These are phyloP conservation scores for Lathyrus oleraceus DNA, from an alignment of 306 rosid genomes.

Conservation along the genomic window DNA sequence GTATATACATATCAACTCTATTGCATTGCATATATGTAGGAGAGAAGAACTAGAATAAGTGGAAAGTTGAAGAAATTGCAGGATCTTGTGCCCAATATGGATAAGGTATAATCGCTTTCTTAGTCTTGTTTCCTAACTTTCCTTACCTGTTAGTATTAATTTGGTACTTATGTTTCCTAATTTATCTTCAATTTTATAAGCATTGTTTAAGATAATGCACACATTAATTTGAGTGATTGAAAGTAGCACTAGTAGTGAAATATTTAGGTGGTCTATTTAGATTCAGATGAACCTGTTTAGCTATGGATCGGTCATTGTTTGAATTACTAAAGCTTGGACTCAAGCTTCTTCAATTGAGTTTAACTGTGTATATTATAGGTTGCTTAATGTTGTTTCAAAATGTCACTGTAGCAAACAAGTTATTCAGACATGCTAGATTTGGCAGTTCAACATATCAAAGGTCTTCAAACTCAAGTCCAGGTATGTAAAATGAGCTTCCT, in stretches of 20 bases:
- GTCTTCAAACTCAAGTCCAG: constrained; percentile 92
- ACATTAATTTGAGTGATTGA: neutral
- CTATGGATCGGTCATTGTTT: neutral
- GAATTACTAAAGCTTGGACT: neutral
- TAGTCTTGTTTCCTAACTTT: neutral
- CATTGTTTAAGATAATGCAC: neutral
- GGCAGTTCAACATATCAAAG: constrained; percentile 97
- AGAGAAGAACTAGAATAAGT: constrained; percentile 89
- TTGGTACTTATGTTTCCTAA: neutral
- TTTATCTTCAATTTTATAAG: neutral
- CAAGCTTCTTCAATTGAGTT: no score
- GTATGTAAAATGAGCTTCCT: constrained; percentile 45
- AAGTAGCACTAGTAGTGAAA: neutral
- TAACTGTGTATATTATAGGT: neutral
- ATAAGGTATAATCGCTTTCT: constrained; percentile 56
- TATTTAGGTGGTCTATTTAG: neutral
- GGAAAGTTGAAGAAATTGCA: constrained; percentile 88
- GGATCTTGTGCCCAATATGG: constrained; percentile 96
- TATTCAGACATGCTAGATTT: constrained; percentile 96
- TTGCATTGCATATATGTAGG: constrained; percentile 44
- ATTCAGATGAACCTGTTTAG: neutral
- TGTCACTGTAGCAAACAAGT: constrained; percentile 86
- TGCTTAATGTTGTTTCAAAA: constrained; percentile 26
- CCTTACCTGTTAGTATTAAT: neutral
- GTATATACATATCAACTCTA: neutral